Evolutionary conservation across 2,329 filamentous ascomycete species (phyloP).

Genomic region (Aspergillus aculeatinus): DNA sequence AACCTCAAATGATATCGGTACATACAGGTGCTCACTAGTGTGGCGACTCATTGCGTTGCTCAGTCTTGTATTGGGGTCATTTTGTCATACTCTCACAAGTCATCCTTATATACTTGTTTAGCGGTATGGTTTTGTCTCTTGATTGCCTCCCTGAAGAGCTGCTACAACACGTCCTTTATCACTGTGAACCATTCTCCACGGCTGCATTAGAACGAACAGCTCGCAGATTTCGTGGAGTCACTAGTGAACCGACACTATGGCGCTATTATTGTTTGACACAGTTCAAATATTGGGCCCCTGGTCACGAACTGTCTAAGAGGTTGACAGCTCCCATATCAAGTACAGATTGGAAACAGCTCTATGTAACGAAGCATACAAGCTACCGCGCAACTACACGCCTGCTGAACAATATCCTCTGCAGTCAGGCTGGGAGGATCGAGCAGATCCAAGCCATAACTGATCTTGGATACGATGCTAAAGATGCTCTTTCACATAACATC

Average conservation of each 20-base stretch:
- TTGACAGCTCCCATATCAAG: conserved; percentile 53
- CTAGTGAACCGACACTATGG: conserved; percentile 76
- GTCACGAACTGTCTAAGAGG: conserved; percentile 61
- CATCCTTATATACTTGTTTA: conserved; percentile 10
- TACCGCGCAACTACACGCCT: conserved; percentile 55
- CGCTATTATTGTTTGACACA: conserved; percentile 66
- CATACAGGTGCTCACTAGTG: background rate
- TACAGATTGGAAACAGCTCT: conserved; percentile 74
- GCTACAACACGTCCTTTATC: conserved; percentile 72
- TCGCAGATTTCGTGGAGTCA: conserved; percentile 63
- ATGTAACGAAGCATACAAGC: conserved; percentile 54
- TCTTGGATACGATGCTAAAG: conserved; percentile 84
- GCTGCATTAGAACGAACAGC: conserved; percentile 60
- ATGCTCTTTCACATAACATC: conserved; percentile 70
- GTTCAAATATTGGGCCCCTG: conserved; percentile 73
- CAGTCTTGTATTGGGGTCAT: background rate
- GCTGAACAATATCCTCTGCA: conserved; percentile 68
- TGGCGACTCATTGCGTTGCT: background rate
- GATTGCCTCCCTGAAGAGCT: conserved; percentile 74
- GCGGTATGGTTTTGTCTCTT: conserved; percentile 37
- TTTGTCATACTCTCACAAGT: background rate
- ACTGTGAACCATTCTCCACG: conserved; percentile 54
- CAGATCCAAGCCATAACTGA: conserved; percentile 69
- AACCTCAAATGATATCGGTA: background rate
- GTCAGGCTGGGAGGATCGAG: conserved; percentile 66